Percentiles rank a stretch among this genome's conserved stretches.
phyloP scores from a whole-genome alignment of 2,329 filamentous ascomycete species.

The Canariomyces notabilis region DNA sequence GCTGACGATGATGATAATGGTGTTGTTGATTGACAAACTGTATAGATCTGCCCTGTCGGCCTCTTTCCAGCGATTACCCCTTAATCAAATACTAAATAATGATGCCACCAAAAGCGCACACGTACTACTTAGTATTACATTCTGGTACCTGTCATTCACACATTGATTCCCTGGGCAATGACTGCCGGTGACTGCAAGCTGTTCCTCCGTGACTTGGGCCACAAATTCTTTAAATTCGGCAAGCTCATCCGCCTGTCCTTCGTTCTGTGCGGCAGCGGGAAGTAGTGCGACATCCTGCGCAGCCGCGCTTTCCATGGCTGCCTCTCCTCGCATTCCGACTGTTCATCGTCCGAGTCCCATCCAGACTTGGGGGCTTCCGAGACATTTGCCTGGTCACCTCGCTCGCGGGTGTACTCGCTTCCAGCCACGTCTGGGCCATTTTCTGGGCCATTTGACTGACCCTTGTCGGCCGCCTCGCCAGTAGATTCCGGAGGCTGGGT shows the following conservation, averaged over 20 bases:
- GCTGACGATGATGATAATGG: not conserved
- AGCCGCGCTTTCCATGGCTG: constrained; percentile 5
- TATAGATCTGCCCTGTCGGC: too few species aligned
- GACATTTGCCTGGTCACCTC: not conserved
- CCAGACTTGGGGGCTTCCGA: not conserved
- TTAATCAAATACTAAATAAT: not conserved
- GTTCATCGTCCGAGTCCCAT: constrained; percentile 4
- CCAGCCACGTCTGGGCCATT: not conserved
- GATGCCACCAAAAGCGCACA: too few species aligned
- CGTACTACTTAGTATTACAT: too few species aligned
- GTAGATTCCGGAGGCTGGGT: not conserved
- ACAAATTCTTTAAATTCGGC: constrained; percentile 28
- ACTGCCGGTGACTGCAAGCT: constrained; percentile 6
- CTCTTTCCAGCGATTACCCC: not conserved
- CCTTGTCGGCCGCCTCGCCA: not conserved
- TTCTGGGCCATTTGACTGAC: too few species aligned
- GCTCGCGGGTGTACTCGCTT: not conserved
- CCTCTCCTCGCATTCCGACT: not conserved
- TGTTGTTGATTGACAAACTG: too few species aligned
- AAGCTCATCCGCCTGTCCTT: constrained; percentile 31
- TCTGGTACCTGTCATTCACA: too few species aligned
- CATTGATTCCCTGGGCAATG: too few species aligned
- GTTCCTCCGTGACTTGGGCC: constrained; percentile 21
- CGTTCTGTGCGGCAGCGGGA: constrained; percentile 7
- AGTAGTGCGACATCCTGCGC: constrained; percentile 13